Evolutionary conservation across 257 asterid genomes (phyloP).

Genomic region (Buddleja alternifolia): DNA sequence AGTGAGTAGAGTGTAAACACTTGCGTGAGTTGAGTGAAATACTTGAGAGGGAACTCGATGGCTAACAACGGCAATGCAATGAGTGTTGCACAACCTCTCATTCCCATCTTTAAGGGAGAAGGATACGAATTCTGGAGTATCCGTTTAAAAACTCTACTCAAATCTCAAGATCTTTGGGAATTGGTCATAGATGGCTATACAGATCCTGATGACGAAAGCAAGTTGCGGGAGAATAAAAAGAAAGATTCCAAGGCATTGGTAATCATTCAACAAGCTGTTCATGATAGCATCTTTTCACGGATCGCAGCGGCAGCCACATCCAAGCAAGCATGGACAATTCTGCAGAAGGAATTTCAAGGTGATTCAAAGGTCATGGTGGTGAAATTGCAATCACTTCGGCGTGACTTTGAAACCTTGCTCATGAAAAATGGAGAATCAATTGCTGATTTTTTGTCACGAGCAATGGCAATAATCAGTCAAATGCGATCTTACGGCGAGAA

Average conservation of each 20-base stretch:
- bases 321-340: slow-evolving; percentile 7
- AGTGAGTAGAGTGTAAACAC: too few species aligned
- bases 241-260: slow-evolving; percentile 18
- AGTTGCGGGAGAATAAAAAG: background rate
- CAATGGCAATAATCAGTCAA: too few species aligned
- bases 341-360: too few species aligned
- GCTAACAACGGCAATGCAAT: too few species aligned
- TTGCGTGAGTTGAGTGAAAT: too few species aligned
- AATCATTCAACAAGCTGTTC: slow-evolving; percentile 11
- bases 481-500: too few species aligned
- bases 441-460: too few species aligned
- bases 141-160: slow-evolving; percentile 12
- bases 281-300: slow-evolving; percentile 10
- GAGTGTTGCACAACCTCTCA: slow-evolving; percentile 24
- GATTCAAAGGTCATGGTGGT: too few species aligned
- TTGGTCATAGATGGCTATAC: background rate
- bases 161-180: slow-evolving; percentile 23
- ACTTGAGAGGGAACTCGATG: too few species aligned
- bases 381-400: too few species aligned
- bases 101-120: slow-evolving; percentile 18
- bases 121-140: slow-evolving; percentile 9
- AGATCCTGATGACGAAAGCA: background rate
- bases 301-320: background rate
- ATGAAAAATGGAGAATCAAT: too few species aligned
- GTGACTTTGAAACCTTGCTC: too few species aligned